Evolutionary conservation across 2,329 filamentous ascomycete species (phyloP).

Genomic region (Pseudocercospora ulei): DNA sequence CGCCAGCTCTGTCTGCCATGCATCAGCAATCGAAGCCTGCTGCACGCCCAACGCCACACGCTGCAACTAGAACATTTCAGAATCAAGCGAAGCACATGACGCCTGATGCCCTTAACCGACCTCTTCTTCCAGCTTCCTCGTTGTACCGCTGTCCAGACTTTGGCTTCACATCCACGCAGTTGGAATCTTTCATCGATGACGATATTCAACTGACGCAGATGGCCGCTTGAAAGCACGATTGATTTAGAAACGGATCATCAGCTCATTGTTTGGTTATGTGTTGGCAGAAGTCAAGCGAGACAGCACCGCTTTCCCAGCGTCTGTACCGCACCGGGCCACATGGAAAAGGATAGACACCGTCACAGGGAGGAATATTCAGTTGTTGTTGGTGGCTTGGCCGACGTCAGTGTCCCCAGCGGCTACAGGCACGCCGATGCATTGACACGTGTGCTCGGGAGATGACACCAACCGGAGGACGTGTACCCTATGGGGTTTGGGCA

Average conservation of each 20-base stretch:
- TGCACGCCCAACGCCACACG: background rate
- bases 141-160: conserved; percentile 21
- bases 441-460: conserved; percentile 14
- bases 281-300: background rate
- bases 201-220: conserved; percentile 33
- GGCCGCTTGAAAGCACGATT: conserved; percentile 1
- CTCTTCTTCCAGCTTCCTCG: conserved; percentile 19
- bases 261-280: background rate
- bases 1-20: conserved; percentile 5
- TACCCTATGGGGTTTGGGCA: conserved; percentile 18
- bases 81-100: background rate
- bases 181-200: conserved; percentile 33
- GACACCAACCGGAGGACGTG: conserved; percentile 15
- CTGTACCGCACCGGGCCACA: background rate
- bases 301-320: too few species aligned
- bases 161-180: conserved; percentile 30
- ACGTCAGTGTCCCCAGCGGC: conserved; percentile 4
- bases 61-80: background rate
- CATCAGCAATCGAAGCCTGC: background rate
- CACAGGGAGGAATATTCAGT: conserved; percentile 2
- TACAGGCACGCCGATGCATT: conserved; percentile 8
- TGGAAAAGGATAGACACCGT: background rate
- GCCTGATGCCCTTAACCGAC: conserved; percentile 14
- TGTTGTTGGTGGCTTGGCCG: conserved; percentile 9
- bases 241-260: too few species aligned